Base-by-base conservation (phyloP, 352 stramenopile genomes). In the Thraustotheca clavata region DNA sequence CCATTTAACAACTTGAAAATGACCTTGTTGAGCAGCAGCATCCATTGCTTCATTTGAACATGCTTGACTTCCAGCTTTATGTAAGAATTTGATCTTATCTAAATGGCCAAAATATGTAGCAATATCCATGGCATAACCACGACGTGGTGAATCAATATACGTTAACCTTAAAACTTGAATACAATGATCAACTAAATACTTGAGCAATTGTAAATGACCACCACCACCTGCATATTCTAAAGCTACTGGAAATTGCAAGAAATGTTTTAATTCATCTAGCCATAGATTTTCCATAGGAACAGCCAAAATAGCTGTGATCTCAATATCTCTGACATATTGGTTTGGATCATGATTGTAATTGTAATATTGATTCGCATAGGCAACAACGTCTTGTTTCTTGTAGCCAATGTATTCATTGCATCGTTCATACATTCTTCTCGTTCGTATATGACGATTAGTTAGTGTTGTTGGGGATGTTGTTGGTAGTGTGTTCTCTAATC, bases 1-100 rank as follows among this genome's bases (percentile, higher is more conserved):
- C 50, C 50, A 60, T 3, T 60, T 33, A 1, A 60, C 33, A 11
- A 60, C 18, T 8, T 49, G 16, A 4, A 60, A n/a, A 43, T 60
- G 8, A 27, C 50, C 50, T 16, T 8, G 20, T 18, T 14, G 20
- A 6, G 50, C 50, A 11, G 50, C 50, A 6, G 16, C 22, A n/a
- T 60, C 26, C 50, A 60, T 60, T 14, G 43, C 43, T 22, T 14
- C 14, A 6, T 22, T 14, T 29, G 43, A 33, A 14, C 43, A 50
- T 6, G 43, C 43, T 6, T 6, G 27, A 6, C 6, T 33, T 12
- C 43, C 43, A 6, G 7, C 43, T 6, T 50, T 29, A 14, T 50
- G 43, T 6, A 50, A 29, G 12, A 50, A 29, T 14, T 50, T 6
- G 7, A 50, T 22, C 43, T 33, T 14, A 50, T 50, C 43, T 29